Percentiles rank a stretch among this genome's conserved stretches.
Evolutionary conservation across 2,329 filamentous ascomycete species (phyloP).

Genomic region (Penicillium frequentans): DNA sequence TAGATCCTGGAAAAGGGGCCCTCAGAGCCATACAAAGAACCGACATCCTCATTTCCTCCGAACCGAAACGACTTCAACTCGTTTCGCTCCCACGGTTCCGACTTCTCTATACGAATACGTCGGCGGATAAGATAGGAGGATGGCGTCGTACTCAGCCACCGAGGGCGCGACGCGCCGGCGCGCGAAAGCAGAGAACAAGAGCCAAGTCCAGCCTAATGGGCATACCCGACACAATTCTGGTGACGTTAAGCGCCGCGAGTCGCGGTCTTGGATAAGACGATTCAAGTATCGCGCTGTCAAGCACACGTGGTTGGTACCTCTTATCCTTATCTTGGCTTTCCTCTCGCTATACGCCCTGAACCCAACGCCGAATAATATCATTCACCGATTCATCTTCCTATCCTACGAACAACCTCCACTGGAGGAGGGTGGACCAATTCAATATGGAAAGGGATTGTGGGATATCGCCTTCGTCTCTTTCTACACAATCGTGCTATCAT

Average conservation of each 20-base stretch:
- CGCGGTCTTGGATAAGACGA: not conserved
- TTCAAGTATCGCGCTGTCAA: not conserved
- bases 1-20: not conserved
- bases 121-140: not conserved
- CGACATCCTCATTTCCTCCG: not conserved
- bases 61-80: not conserved
- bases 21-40: not conserved
- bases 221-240: not conserved
- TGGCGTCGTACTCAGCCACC: not conserved
- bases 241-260: not conserved
- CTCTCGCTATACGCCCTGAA: conserved; percentile 68
- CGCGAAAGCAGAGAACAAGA: not conserved
- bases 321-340: conserved; percentile 64
- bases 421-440: conserved; percentile 44
- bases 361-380: conserved; percentile 71
- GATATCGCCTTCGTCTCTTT: conserved; percentile 83
- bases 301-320: conserved; percentile 62
- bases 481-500: conserved; percentile 82
- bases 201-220: not conserved
- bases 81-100: not conserved
- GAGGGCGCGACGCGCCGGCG: not conserved
- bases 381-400: conserved; percentile 79
- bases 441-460: conserved; percentile 83
- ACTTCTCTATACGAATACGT: not conserved
- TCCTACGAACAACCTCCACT: conserved; percentile 70